Percentiles rank a stretch among this genome's conserved stretches.
Evolutionary conservation across 1,284 basidiomycete genomes (phyloP).

Genomic region (Trametes versicolor): DNA sequence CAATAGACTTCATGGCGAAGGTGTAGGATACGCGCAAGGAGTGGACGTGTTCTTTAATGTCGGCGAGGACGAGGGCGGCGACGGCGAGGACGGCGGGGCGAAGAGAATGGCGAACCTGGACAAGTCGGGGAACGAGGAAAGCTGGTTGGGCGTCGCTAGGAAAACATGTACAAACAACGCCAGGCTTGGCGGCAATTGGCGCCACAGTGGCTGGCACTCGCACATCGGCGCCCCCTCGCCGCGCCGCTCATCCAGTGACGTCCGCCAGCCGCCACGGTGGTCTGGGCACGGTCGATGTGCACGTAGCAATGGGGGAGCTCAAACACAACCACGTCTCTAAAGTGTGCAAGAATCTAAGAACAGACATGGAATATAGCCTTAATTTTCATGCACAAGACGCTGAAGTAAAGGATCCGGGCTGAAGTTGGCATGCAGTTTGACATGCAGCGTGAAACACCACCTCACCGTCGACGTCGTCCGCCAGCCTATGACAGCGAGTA

Average conservation of each 20-base stretch:
- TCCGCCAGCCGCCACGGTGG: background rate
- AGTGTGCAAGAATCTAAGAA: too few relatives aligned
- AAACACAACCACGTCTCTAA: too few relatives aligned
- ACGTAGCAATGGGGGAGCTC: too few relatives aligned
- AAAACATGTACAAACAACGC: constrained; percentile 40
- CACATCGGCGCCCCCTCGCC: constrained; percentile 12
- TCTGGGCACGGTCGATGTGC: too few relatives aligned
- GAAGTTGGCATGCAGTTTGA: too few relatives aligned
- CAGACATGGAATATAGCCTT: too few relatives aligned
- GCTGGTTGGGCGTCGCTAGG: constrained; percentile 36
- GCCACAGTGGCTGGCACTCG: constrained; percentile 15
- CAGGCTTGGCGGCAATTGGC: constrained; percentile 10
- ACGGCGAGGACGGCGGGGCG: constrained; percentile 39
- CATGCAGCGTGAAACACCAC: too few relatives aligned
- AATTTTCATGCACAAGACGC: too few relatives aligned
- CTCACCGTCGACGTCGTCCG: too few relatives aligned
- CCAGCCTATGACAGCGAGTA: too few relatives aligned
- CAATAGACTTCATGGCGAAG: constrained; percentile 60
- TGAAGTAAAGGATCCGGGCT: too few relatives aligned
- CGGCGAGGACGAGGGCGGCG: constrained; percentile 52
- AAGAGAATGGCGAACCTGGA: constrained; percentile 32
- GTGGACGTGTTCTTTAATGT: constrained; percentile 58
- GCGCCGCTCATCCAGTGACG: background rate
- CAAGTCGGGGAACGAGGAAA: constrained; percentile 13
- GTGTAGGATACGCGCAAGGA: constrained; percentile 52